Evolutionary conservation across 129 eudicot species (phyloP), one percentile per base, ranked within the genome.

Genomic region (Tagetes patula): DNA sequence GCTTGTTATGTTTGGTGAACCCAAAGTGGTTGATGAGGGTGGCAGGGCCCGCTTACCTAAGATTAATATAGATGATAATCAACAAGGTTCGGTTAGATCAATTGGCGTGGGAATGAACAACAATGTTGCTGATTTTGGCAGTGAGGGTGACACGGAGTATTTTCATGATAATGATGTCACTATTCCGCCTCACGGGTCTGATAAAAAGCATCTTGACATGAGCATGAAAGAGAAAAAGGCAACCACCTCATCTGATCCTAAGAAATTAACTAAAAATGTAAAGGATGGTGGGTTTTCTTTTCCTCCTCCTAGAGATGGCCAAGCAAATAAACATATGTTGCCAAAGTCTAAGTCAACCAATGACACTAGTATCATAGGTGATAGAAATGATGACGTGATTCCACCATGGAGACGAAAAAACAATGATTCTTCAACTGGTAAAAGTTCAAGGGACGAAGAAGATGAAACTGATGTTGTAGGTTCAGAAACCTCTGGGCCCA

Each of bases 41-140:
- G 87, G 88, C 65, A 84, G 92, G 85, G 73, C 82, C 54, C 66
- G 49, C 40, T 49, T 80, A 49, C 86, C 84, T 30, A 91, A 85
- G 76, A 54, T 74, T 34, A 70, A 79, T 71, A 52, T 67, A 53
- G 96, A 86, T 58, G 89, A 86, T 49, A 87, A 86, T 65, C 89
- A 82, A 65, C 86, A 86, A 45, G 86, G 83, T 75, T 86, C 92
- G 14, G 96, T 86, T 67, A 87, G 96, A 77, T 90, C 96, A 8
- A 90, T 90, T 45, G 96, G 96, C 41, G 96, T 90, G 41, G 94
- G 96, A 39, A 90, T 90, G 40, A 90, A 87, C 53, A 90, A 77
- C 67, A 91, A 85, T 77, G 83, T 78, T 61, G 84, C 85, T 48
- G 96, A 88, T 47, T 62, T 88, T 48, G 95, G 95, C 37, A 85